Percentiles rank a stretch among this genome's conserved stretches.
phyloP scores from a whole-genome alignment of 345 rosid genomes.

The Bruguiera gymnorhiza region DNA sequence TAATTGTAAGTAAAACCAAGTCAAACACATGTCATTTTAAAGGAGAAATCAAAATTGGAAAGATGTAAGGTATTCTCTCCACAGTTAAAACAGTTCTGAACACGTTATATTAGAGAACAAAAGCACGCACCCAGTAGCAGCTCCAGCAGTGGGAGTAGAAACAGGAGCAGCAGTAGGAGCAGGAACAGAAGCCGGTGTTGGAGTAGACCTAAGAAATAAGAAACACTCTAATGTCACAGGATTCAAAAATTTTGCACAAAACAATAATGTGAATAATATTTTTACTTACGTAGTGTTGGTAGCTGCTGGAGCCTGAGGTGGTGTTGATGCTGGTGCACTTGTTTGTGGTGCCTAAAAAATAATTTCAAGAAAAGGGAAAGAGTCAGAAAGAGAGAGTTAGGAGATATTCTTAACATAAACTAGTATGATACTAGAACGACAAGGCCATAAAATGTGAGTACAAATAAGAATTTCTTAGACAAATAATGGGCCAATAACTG shows the following conservation, averaged over 20 bases:
- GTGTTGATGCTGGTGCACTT: conserved; percentile 32
- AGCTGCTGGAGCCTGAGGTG: conserved; percentile 45
- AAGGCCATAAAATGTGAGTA: no score
- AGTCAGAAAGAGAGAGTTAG: background rate
- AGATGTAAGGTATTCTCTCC: no score
- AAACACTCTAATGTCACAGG: background rate
- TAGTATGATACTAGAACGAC: no score
- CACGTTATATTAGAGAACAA: conserved; percentile 1
- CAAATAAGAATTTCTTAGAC: no score
- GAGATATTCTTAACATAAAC: background rate
- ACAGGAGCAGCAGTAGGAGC: conserved; percentile 3
- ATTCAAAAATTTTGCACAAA: background rate
- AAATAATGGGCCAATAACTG: background rate
- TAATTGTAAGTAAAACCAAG: background rate
- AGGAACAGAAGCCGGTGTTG: background rate
- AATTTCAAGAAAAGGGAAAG: background rate
- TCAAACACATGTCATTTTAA: no score
- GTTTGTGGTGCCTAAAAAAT: conserved; percentile 48
- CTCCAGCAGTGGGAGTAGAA: conserved; percentile 26
- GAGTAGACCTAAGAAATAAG: conserved; percentile 30
- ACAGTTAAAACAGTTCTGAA: no score
- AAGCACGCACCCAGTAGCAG: conserved; percentile 25
- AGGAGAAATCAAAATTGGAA: no score
- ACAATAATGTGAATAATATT: background rate
- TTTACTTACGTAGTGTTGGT: conserved; percentile 41